phyloP scores from a whole-genome alignment of 108 stramenopile genomes.

The Fragilaria crotonensis region DNA sequence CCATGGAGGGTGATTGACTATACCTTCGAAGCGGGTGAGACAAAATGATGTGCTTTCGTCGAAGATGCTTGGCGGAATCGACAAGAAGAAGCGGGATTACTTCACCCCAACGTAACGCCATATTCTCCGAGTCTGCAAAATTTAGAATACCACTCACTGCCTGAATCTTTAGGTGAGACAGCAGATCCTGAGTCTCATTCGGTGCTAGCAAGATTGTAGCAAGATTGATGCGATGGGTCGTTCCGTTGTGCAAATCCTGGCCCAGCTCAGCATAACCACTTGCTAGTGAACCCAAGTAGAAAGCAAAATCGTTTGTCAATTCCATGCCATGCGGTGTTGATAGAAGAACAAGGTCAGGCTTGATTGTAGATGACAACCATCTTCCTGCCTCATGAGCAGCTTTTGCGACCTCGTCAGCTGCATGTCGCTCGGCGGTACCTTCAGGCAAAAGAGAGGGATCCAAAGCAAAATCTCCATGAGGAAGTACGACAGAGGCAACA shows the following conservation, averaged over 20 bases:
- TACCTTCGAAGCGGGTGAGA: conserved; percentile 26
- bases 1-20: conserved; percentile 20
- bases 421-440: not conserved
- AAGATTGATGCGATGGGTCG: conserved; percentile 10
- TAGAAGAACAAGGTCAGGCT: conserved; percentile 16
- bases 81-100: conserved; percentile 29
- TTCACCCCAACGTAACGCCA: conserved; percentile 34
- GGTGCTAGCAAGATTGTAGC: conserved; percentile 1
- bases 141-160: conserved; percentile 18
- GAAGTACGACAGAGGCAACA: conserved; percentile 15
- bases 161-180: conserved; percentile 3
- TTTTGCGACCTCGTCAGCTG: conserved; percentile 10
- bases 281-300: conserved; percentile 17
- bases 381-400: conserved; percentile 15
- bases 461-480: conserved; percentile 46
- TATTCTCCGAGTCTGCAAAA: conserved; percentile 1
- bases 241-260: conserved; percentile 5
- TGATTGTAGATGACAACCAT: conserved; percentile 5
- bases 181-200: conserved; percentile 6
- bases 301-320: conserved; percentile 18
- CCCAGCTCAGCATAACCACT: conserved; percentile 23
- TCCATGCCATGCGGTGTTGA: conserved; percentile 39
- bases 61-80: not conserved
- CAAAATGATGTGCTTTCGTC: conserved; percentile 18
- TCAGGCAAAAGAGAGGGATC: conserved; percentile 25